Percentiles rank a stretch among this genome's conserved stretches.
phyloP scores from a whole-genome alignment of 768 basidiomycete genomes.

The Suillus hirtellus region DNA sequence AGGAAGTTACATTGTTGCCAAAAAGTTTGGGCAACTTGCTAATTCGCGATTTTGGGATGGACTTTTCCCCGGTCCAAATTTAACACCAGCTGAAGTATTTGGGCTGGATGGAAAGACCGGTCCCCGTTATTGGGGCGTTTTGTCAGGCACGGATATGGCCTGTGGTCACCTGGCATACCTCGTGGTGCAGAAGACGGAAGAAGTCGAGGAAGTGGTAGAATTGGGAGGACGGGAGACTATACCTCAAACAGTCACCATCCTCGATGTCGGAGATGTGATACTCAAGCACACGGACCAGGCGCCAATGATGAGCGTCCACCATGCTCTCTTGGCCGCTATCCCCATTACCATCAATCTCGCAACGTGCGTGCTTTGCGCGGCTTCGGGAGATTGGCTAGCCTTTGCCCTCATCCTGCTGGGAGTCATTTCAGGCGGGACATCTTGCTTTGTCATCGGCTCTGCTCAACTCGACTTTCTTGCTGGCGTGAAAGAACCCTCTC shows the following conservation, averaged over 20 bases:
- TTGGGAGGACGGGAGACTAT: constrained; percentile 24
- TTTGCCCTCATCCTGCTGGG: constrained; percentile 36
- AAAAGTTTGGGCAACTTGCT: constrained; percentile 31
- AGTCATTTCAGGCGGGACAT: constrained; percentile 31
- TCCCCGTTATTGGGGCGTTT: constrained; percentile 27
- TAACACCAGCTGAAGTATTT: constrained; percentile 22
- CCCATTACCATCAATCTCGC: constrained; percentile 26
- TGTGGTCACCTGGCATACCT: constrained; percentile 26
- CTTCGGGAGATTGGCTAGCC: constrained; percentile 30
- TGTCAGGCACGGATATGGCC: constrained; percentile 24
- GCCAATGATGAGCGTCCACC: constrained; percentile 8
- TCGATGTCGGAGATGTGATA: constrained; percentile 15
- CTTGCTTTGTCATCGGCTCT: constrained; percentile 34
- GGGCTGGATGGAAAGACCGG: constrained; percentile 30
- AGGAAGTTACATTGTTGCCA: constrained; percentile 32
- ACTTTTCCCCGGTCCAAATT: constrained; percentile 23
- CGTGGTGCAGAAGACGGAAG: constrained; percentile 16
- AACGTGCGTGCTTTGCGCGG: constrained; percentile 27
- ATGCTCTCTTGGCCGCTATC: constrained; percentile 23
- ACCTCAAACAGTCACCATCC: constrained; percentile 18
- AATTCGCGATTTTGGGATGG: constrained; percentile 28
- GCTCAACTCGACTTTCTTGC: constrained; percentile 24
- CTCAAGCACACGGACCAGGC: constrained; percentile 11
- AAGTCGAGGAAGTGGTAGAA: constrained; percentile 9
- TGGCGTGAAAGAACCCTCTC: constrained; percentile 21